Base-by-base conservation (phyloP, 805 yeast genomes). In the Schwanniomyces pseudopolymorphus region DNA sequence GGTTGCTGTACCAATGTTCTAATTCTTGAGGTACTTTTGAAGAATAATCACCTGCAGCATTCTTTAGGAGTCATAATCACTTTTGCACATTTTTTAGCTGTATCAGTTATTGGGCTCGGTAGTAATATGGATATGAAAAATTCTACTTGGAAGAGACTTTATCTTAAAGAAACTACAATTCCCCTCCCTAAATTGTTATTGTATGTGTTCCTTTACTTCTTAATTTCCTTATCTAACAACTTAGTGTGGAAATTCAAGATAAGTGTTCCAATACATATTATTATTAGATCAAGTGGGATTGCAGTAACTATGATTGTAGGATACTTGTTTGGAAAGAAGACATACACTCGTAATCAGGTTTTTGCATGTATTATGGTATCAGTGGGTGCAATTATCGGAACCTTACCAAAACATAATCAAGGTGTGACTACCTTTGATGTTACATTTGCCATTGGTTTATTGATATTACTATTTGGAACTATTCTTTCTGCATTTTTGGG, bases 1-100 rank as follows among this genome's bases (percentile, higher is more conserved):
- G 89, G 91, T 3, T 86, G 94, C 60, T 87, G 94, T 59, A 67
- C 81, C 26, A 87, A 84, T 60, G 90, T 84, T 24, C 68, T 79
- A 47, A 73, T 86, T 1, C 64, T 86, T 42, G 94, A 87, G 59
- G 60, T 70, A 21, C 64, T 85, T 14, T 61, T 84, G 1, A 35
- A 48, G 33, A 40, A 45, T 27, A 48, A 49, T 33, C 16, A 16
- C 10, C 43, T 39, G 43, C 47, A 53, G 11, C 56, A 66, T 20
- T 58, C 77, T 39, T 56, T 70, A 7, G 85, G 86, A 2, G 68
- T 70, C 19, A 61, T 83, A 11, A 66, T 86, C 9, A 85, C 92
- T 0, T 78, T 84, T 43, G 50, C 63, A 8, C 85, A 85, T 56
- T 84, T 84, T 57, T 39, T 79, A 6, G 70, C 78, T 47, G 80